phyloP scores from a whole-genome alignment of 129 eudicot species.

The Flaveria bidentis region DNA sequence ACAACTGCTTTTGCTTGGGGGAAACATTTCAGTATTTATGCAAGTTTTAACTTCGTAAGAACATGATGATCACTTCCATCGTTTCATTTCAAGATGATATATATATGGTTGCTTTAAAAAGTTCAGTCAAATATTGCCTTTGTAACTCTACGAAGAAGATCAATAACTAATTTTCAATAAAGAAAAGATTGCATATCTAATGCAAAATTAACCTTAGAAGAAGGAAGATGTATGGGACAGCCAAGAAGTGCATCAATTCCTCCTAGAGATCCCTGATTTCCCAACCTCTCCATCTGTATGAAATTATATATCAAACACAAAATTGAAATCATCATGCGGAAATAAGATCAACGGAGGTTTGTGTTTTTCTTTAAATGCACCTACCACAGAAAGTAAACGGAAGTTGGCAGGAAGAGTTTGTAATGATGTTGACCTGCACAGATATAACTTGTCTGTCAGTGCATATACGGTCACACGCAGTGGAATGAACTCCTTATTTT shows the following conservation, averaged over 20 bases:
- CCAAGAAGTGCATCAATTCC: slow-evolving; percentile 92
- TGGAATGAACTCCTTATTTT: background rate
- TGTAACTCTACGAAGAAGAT: background rate
- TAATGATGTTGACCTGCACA: slow-evolving; percentile 56
- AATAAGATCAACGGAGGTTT: slow-evolving; percentile 1
- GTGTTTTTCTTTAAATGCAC: slow-evolving; percentile 24
- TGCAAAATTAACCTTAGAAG: slow-evolving; percentile 57
- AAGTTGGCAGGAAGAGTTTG: slow-evolving; percentile 81
- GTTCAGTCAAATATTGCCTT: background rate
- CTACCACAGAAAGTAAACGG: slow-evolving; percentile 61
- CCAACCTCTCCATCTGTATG: slow-evolving; percentile 63
- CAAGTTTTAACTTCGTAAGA: background rate
- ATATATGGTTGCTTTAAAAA: background rate
- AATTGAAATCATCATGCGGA: slow-evolving; percentile 15
- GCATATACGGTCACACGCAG: background rate
- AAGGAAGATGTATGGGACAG: slow-evolving; percentile 85
- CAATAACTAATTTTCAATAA: background rate
- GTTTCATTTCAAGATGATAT: slow-evolving; percentile 1
- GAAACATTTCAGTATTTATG: background rate
- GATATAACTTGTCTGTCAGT: background rate
- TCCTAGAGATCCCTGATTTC: slow-evolving; percentile 78
- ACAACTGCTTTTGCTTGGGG: background rate
- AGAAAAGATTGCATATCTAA: background rate
- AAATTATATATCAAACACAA: slow-evolving; percentile 22
- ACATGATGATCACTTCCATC: background rate